A percentile compares a stretch with the other conserved stretches of the same genome.
Evolutionary conservation across 257 asterid species (phyloP).

Genomic region (Solanum lycopersicoides): DNA sequence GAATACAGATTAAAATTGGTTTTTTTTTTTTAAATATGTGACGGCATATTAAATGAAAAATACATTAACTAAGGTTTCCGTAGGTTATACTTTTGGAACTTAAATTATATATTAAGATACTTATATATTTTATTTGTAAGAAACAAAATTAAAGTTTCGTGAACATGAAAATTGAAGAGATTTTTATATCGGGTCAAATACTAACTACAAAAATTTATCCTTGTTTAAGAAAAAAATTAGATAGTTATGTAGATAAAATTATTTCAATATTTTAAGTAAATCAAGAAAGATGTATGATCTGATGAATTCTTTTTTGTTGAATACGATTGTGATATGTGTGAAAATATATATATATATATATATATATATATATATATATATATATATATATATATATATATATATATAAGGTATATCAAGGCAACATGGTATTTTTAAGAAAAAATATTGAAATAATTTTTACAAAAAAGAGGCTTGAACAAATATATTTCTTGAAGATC

Average conservation of each 20-base stretch:
- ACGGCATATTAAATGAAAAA: not conserved
- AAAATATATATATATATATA: not conserved
- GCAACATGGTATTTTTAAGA: too few relatives aligned
- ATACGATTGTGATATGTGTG: not conserved
- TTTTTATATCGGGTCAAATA: not conserved
- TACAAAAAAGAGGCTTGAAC: not conserved
- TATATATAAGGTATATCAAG: not conserved
- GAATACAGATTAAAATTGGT: not conserved
- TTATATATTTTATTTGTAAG: too few relatives aligned
- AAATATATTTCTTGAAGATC: too few relatives aligned
- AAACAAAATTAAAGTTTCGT: too few relatives aligned
- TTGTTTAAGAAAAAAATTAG: not conserved
- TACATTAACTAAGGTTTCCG: not conserved
- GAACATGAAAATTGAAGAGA: not conserved
- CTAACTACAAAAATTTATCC: not conserved
- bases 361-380: not conserved
- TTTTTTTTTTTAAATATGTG: not conserved
- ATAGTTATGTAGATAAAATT: not conserved
- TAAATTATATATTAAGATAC: too few relatives aligned
- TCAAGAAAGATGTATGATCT: not conserved
- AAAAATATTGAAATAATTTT: too few relatives aligned
- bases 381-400: not conserved
- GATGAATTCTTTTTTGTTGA: not conserved
- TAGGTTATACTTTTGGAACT: not conserved
- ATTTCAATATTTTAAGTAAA: not conserved